Evolutionary conservation across 306 rosid species (phyloP).

Genomic region (Cicer arietinum): DNA sequence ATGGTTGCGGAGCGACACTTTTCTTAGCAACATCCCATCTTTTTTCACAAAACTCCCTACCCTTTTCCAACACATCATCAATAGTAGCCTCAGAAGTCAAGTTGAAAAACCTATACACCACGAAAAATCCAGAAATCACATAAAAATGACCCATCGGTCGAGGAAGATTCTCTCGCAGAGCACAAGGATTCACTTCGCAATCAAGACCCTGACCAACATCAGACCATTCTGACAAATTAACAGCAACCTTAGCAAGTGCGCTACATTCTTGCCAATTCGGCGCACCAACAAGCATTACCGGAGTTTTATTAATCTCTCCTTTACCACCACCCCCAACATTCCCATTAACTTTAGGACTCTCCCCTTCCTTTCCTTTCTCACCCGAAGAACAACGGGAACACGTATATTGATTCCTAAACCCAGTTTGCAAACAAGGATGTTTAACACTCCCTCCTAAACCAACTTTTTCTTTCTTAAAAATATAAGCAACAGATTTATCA

Average conservation of each 20-base stretch:
- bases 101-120: constrained; percentile 86
- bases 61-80: constrained; percentile 90
- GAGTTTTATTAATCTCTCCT: constrained; percentile 53
- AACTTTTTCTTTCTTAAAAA: constrained; percentile 58
- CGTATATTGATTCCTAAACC: constrained; percentile 67
- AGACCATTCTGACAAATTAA: constrained; percentile 91
- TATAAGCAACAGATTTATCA: constrained; percentile 78
- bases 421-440: constrained; percentile 90
- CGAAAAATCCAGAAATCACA: constrained; percentile 88
- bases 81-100: constrained; percentile 75
- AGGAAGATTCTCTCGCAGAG: constrained; percentile 65
- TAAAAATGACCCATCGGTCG: constrained; percentile 78
- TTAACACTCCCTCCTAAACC: constrained; percentile 53
- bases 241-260: constrained; percentile 69
- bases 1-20: constrained; percentile 93
- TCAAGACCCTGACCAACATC: constrained; percentile 61
- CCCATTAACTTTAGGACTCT: constrained; percentile 54
- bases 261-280: constrained; percentile 88
- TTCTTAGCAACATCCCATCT: constrained; percentile 79
- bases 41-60: constrained; percentile 76
- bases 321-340: constrained; percentile 40
- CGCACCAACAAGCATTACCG: constrained; percentile 65
- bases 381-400: constrained; percentile 67
- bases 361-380: constrained; percentile 43
- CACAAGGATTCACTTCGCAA: constrained; percentile 90